Evolutionary conservation across 805 yeast genomes (phyloP), one percentile per base, ranked within the genome.

Genomic region (Yarrowia sp.): DNA sequence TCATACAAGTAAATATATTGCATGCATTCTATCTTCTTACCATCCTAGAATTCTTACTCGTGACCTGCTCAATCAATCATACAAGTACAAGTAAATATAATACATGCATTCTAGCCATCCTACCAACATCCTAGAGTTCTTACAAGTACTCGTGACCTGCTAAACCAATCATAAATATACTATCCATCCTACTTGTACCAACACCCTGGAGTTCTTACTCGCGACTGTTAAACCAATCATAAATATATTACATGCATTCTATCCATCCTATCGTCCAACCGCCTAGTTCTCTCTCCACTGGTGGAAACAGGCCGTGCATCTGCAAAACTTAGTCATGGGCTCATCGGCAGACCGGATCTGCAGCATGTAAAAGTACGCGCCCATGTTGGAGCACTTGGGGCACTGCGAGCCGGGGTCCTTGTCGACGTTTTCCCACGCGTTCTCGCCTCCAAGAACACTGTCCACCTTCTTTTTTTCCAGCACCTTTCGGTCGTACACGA

Each of bases 391-490:
- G 78, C 99, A 94, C 44, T 84, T 79, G 3, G 97, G 97, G 78
- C 99, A 93, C 72, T 93, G 96, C 0, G 93, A 90, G 1, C 85
- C 79, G 0, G 98, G 94, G 18, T 39, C 51, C 72, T 94, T 97
- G 72, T 94, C 99, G 25, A 94, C 99, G 71, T 94, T 93, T 73
- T 93, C 98, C 99, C 99, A 94, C 1, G 97, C 96, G 29, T 97
- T 97, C 65, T 85, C 94, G 33, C 70, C 97, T 63, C 99, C 99
- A 16, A 94, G 80, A 12, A 94, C 97, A 76, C 93, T 99, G 73
- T 94, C 99, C 2, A 94, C 93, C 67, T 90, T 88, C 70, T 94
- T 94, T 72, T 97, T 79, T 31, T 88, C 87, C 68, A 94, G 80
- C 65, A 82, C 81, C 71, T 88, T 90, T 62, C 97, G 80, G 71